Evolutionary conservation across 768 basidiomycete species (phyloP).

Genomic region (Tylopilus vinaceipallidus): DNA sequence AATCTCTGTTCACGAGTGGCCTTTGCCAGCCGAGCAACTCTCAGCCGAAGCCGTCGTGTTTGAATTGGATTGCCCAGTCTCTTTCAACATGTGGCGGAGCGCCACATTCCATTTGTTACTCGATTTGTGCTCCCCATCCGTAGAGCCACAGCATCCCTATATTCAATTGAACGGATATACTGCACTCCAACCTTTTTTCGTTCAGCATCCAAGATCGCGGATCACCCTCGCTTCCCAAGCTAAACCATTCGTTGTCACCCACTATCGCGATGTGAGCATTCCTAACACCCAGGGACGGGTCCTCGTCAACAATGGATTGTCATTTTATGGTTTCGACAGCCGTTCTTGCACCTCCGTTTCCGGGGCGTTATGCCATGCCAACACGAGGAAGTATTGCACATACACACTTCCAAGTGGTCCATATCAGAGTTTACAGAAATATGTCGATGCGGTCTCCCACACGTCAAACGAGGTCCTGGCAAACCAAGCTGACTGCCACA

Average conservation of each 20-base stretch:
- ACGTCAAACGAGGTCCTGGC: slow-evolving; percentile 42
- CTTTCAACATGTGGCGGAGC: slow-evolving; percentile 39
- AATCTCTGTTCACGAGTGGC: slow-evolving; percentile 42
- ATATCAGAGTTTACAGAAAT: slow-evolving; percentile 37
- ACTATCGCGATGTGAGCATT: slow-evolving; percentile 26
- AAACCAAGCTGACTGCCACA: slow-evolving; percentile 40
- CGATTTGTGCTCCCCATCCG: slow-evolving; percentile 29
- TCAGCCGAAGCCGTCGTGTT: slow-evolving; percentile 32
- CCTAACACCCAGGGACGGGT: slow-evolving; percentile 18
- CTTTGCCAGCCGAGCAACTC: neutral
- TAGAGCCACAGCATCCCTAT: neutral
- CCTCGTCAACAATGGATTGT: slow-evolving; percentile 30
- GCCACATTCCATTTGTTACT: slow-evolving; percentile 29
- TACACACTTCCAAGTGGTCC: slow-evolving; percentile 29
- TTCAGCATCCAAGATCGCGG: slow-evolving; percentile 15
- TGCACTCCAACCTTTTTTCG: neutral
- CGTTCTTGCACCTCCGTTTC: slow-evolving; percentile 6
- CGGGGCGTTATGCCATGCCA: slow-evolving; percentile 4
- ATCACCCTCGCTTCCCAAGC: slow-evolving; percentile 37
- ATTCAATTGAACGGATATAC: slow-evolving; percentile 3
- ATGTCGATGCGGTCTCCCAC: slow-evolving; percentile 35
- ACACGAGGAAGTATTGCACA: slow-evolving; percentile 26
- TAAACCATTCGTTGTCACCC: slow-evolving; percentile 33
- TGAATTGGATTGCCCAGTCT: slow-evolving; percentile 37
- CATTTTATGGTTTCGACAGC: slow-evolving; percentile 30